Percentiles rank a stretch among this genome's conserved stretches.
phyloP scores from a whole-genome alignment of 2,329 filamentous ascomycete genomes.

The Metarhizium anisopliae region DNA sequence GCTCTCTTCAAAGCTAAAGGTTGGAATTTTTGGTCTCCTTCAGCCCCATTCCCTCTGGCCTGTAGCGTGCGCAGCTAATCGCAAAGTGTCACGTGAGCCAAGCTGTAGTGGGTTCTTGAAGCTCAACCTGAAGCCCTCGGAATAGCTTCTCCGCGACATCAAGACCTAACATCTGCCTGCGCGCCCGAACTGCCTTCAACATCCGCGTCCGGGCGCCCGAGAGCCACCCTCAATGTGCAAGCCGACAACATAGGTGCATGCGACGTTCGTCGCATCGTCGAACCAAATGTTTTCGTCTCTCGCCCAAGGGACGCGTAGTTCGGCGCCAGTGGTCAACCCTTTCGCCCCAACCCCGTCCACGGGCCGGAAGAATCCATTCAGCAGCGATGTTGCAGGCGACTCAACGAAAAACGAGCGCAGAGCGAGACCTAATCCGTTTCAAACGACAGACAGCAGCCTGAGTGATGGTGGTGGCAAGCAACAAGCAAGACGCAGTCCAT shows the following conservation, averaged over 20 bases:
- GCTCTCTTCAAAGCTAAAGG: too few species aligned
- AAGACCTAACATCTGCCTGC: background rate
- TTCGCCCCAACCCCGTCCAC: slow-evolving; percentile 17
- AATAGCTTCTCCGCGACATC: slow-evolving; percentile 3
- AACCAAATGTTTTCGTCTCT: slow-evolving; percentile 30
- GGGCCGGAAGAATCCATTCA: slow-evolving; percentile 16
- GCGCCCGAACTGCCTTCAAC: background rate
- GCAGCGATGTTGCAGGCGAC: slow-evolving; percentile 20
- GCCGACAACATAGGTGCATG: slow-evolving; percentile 25
- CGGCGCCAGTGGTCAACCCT: slow-evolving; percentile 25
- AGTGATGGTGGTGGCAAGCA: slow-evolving; percentile 15
- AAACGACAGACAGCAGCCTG: slow-evolving; percentile 15
- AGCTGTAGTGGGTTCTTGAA: background rate
- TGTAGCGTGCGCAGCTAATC: background rate
- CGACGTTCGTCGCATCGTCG: slow-evolving; percentile 32
- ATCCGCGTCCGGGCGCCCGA: background rate
- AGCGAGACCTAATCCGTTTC: slow-evolving; percentile 17
- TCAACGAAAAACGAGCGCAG: slow-evolving; percentile 18
- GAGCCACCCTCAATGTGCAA: slow-evolving; percentile 22
- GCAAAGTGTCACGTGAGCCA: slow-evolving; percentile 5
- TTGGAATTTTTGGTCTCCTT: too few species aligned
- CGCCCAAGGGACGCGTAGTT: slow-evolving; percentile 24
- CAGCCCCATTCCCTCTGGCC: too few species aligned
- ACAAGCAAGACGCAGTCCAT: slow-evolving; percentile 12
- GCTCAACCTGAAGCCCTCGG: background rate